Evolutionary conservation across 2,329 filamentous ascomycete genomes (phyloP), one percentile per base, ranked within the genome.

Genomic region (Cylindrodendrum hubeiense): DNA sequence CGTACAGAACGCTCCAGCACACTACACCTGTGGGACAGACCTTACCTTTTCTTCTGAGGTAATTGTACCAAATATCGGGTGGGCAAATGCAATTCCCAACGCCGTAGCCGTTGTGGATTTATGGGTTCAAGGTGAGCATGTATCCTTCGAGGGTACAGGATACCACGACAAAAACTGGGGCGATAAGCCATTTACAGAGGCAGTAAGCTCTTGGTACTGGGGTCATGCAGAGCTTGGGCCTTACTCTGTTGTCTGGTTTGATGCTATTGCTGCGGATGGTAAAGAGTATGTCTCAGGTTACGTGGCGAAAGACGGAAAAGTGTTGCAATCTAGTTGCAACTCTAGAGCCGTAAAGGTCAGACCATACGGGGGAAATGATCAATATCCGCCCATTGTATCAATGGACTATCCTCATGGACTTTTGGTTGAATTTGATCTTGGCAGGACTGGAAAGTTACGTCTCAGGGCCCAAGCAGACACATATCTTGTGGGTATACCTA

Each of bases 81-180:
- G 28, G 58, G 3, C 50, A 5, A 47, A 55, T 9, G 58, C 50
- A 1, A 13, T 21, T 2, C 39, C 50, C 22, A 41, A 55, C 17
- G 39, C 57, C 6, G 15, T 4, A 19, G 47, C 49, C 4, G 24
- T 5, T 1, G 58, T 21, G 5, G 22, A 55, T 3, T 17, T 55
- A 6, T 5, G 8, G 5, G 8, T 61, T 13, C 7, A 15, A 9
- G 26, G 39, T 0, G 21, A 15, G 4, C 6, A 22, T 3, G 3
- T 61, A 3, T 5, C 4, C 3, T 61, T 61, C 22, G 10, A 8
- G 17, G 58, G 82, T 1, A 56, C 74, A 2, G 83, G 77, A 2
- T 84, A 84, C 67, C 82, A 84, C 67, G 83, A 85, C 66, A 84
- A 83, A 80, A 84, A 84, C 67, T 84, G 82, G 82, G 77, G 78